Evolutionary conservation across 352 stramenopile genomes (phyloP).

Genomic region (Salisapilia sapeloensis): DNA sequence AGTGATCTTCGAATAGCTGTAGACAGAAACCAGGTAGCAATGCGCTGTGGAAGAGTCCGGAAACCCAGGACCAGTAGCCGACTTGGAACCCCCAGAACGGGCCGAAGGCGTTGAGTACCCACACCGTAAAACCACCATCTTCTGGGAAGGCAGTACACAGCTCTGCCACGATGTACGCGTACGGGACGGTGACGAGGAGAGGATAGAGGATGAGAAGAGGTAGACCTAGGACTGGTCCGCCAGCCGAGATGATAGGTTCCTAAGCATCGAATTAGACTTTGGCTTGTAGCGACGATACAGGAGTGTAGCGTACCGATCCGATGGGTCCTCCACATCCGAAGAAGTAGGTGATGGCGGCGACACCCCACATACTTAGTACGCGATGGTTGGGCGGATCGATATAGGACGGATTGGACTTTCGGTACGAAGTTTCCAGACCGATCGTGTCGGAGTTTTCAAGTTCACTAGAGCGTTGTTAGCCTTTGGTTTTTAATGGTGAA

Average conservation of each 20-base stretch:
- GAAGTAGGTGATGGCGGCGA: conserved; percentile 13
- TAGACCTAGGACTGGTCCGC: conserved; percentile 43
- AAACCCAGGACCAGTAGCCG: conserved; percentile 61
- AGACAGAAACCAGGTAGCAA: conserved; percentile 51
- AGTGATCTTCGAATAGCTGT: conserved; percentile 15
- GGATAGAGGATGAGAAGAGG: conserved; percentile 74
- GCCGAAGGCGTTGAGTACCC: conserved; percentile 83
- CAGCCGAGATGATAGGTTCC: conserved; percentile 11
- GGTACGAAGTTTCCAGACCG: too few species aligned
- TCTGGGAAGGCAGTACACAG: conserved; percentile 81
- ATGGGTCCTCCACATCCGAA: conserved; percentile 12
- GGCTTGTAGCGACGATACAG: too few species aligned
- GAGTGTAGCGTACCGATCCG: conserved; percentile 6
- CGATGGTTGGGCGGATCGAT: conserved; percentile 17
- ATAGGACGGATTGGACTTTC: too few species aligned
- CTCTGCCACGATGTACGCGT: conserved; percentile 85
- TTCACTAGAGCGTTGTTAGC: too few species aligned
- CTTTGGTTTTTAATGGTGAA: background rate
- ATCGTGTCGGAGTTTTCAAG: too few species aligned
- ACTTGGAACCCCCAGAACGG: conserved; percentile 62
- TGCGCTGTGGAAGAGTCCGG: conserved; percentile 22
- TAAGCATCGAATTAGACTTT: too few species aligned
- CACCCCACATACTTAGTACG: conserved; percentile 22
- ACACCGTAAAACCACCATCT: conserved; percentile 59
- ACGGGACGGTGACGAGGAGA: conserved; percentile 75